Percentiles rank a stretch among this genome's conserved stretches.
phyloP scores from a whole-genome alignment of 2,329 filamentous ascomycete genomes.

The Fusarium tanahbumbuense region DNA sequence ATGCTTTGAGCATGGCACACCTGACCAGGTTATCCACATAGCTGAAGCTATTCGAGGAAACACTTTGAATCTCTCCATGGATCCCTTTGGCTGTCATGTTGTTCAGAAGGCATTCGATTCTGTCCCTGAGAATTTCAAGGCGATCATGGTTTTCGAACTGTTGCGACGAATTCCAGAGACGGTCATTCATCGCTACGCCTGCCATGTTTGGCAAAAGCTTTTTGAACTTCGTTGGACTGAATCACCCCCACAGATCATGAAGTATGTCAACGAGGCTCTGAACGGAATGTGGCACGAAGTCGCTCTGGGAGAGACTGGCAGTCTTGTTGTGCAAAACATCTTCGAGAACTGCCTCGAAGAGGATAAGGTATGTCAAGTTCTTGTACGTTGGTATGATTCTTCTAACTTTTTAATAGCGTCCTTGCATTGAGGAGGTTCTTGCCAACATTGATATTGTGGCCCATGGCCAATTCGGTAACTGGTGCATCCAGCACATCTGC shows the following conservation, averaged over 20 bases:
- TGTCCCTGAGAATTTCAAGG: slow-evolving; percentile 97
- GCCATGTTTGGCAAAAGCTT: slow-evolving; percentile 99
- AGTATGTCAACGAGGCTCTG: slow-evolving; percentile 94
- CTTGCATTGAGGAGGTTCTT: slow-evolving; percentile 96
- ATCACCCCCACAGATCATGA: slow-evolving; percentile 97
- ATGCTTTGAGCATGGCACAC: slow-evolving; percentile 97
- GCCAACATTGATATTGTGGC: slow-evolving; percentile 95
- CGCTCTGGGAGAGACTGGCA: slow-evolving; percentile 95
- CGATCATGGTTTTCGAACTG: slow-evolving; percentile 98
- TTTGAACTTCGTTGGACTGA: slow-evolving; percentile 97
- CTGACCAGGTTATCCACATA: slow-evolving; percentile 94
- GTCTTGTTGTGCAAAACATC: slow-evolving; percentile 98
- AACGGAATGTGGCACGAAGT: slow-evolving; percentile 99
- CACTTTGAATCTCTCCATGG: slow-evolving; percentile 95
- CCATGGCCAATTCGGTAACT: slow-evolving; percentile 98
- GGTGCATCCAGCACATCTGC: slow-evolving; percentile 99
- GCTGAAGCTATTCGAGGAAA: slow-evolving; percentile 94
- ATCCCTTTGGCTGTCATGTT: slow-evolving; percentile 97
- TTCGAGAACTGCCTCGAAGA: slow-evolving; percentile 99
- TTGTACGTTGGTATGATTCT: background rate
- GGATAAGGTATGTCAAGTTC: slow-evolving; percentile 79
- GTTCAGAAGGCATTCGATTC: slow-evolving; percentile 99
- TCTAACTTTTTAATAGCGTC: slow-evolving; percentile 71
- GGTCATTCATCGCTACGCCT: slow-evolving; percentile 97
- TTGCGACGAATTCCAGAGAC: slow-evolving; percentile 96